These are phyloP conservation scores for Glycine soja DNA, from an alignment of 306 rosid species.

Conservation along the genomic window DNA sequence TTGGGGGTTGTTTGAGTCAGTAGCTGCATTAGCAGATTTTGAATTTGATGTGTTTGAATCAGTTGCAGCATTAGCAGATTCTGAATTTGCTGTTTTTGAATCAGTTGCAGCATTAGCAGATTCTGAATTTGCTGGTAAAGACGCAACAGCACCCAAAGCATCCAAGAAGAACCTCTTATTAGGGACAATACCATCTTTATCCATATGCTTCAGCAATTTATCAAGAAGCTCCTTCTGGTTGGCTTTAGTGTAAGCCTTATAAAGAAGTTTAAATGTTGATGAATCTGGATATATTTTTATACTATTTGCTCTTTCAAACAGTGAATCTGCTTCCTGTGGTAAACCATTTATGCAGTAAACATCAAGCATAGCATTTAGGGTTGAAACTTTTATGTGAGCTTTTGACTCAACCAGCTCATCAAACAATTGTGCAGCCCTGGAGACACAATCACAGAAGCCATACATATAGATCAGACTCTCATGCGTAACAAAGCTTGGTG, in stretches of 20 bases:
- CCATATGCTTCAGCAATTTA: constrained; percentile 80
- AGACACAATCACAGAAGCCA: constrained; percentile 78
- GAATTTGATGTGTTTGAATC: constrained; percentile 33
- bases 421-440: constrained; percentile 77
- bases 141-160: constrained; percentile 76
- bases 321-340: constrained; percentile 78
- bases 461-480: constrained; percentile 87
- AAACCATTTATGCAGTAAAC: constrained; percentile 91
- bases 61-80: constrained; percentile 52
- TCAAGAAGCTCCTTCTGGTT: constrained; percentile 74
- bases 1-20: constrained; percentile 48
- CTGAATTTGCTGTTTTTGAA: constrained; percentile 49
- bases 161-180: constrained; percentile 88
- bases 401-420: constrained; percentile 68
- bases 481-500: constrained; percentile 76
- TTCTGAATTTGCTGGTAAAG: constrained; percentile 56
- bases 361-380: constrained; percentile 89
- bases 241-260: constrained; percentile 88
- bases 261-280: constrained; percentile 89
- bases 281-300: constrained; percentile 61
- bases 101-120: constrained; percentile 52
- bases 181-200: constrained; percentile 83
- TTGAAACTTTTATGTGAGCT: constrained; percentile 71
- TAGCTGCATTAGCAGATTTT: background rate
- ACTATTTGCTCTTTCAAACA: constrained; percentile 62